These are phyloP conservation scores for Acanthochlamys bracteata DNA, from an alignment of 106 monocot genomes.

Conservation along the genomic window DNA sequence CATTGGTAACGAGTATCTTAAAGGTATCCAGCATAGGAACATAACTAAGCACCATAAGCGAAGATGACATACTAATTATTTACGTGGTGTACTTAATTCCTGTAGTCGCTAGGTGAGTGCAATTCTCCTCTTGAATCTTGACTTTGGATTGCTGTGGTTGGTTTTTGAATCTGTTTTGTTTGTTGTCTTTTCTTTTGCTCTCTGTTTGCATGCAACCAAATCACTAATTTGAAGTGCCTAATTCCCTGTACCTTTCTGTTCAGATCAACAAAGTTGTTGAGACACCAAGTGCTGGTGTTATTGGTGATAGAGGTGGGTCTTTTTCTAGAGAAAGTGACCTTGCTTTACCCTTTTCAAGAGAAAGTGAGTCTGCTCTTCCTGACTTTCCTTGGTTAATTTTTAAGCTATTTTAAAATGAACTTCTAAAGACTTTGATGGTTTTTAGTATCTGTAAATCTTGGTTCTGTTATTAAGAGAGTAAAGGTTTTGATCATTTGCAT, in stretches of 20 bases:
- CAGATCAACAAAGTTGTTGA: slow-evolving; percentile 40
- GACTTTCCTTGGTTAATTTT: neutral
- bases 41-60: no score
- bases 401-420: neutral
- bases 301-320: slow-evolving; percentile 35
- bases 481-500: no score
- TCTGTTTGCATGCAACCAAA: neutral
- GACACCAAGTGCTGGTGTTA: slow-evolving; percentile 28
- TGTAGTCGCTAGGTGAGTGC: no score
- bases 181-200: neutral
- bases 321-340: slow-evolving; percentile 61
- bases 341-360: slow-evolving; percentile 28
- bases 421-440: neutral
- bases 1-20: no score
- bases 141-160: no score
- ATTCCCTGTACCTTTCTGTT: neutral
- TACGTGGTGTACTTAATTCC: no score
- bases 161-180: no score
- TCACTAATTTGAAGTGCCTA: neutral
- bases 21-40: no score
- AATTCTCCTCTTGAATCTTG: no score
- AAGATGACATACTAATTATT: no score
- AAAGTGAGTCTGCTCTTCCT: slow-evolving; percentile 32
- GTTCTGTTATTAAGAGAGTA: no score
- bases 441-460: neutral